Base-by-base conservation (phyloP, 192 early-diverging fungal genomes). In the Allomyces macrogynus region DNA sequence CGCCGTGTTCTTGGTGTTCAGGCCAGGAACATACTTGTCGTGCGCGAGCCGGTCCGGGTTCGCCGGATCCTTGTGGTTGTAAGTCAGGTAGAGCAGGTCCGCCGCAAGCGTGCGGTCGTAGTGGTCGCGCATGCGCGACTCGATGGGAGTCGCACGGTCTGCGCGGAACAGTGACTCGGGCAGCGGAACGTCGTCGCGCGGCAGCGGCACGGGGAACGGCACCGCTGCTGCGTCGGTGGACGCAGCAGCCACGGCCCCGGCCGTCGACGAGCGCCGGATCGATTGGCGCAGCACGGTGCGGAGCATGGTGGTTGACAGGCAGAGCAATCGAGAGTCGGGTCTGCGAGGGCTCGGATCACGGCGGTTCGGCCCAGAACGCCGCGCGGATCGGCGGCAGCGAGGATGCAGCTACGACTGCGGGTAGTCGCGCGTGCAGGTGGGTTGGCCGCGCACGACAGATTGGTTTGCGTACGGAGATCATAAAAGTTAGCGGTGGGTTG, bases 21-120 rank as follows among this genome's bases (percentile, higher is more conserved):
- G 14, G 72, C 43, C 57, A 32, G 70, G 64, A 62, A 63, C 62
- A 70, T 68, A 57, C 60, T 67, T 71, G 66, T 73, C 49, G n/a
- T 72, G 44, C 5, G 69, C 62, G 14, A 70, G 67, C 23, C 69
- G 76, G 7, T 75, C 67, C 23, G 63, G 62, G 1, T 64, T 73
- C 7, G 76, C 73, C 25, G 68, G 67, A 8, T 67, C 71, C 23
- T 71, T 71, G 71, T 91, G 90, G 66, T 81, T 71, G 73, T 93
- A 91, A 16, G 80, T 73, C 18, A 90, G 71, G 63, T 86, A 75
- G 73, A 87, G 79, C 18, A 91, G 67, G 65, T 91, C 89, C 69
- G 90, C 85, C 60, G 78, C 80, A 65, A 93, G 65, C 12, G 84
- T 83, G 64, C 82, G 77, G 70, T 80, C 78, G 72, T 86, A 89